Evolutionary conservation across 768 basidiomycete genomes (phyloP), one percentile per base, ranked within the genome.

Genomic region (Flagelloscypha sp.): DNA sequence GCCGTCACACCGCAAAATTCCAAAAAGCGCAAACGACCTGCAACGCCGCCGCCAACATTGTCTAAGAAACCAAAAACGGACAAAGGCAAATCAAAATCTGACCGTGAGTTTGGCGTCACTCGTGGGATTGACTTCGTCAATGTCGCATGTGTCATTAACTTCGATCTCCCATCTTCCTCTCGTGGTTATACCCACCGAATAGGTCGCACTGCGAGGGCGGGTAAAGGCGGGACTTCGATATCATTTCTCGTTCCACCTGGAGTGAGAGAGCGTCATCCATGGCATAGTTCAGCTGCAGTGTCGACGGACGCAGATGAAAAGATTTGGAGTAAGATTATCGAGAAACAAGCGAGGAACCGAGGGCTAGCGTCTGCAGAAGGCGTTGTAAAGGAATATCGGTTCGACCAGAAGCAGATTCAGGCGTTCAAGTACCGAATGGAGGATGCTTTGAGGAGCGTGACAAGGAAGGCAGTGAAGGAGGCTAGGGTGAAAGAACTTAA

Each of bases 341-440:
- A 84, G 54, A 70, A 67, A n/a, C n/a, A n/a, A n/a, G n/a, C n/a
- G n/a, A 52, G 18, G 61, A 65, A 33, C 67, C 69, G 48, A 64
- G 58, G 20, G 63, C 59, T 32, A 49, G 63, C 22, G 70, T 63
- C 12, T 57, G 62, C 40, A 67, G 67, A 40, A 53, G n/a, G n/a
- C n/a, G n/a, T n/a, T n/a, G n/a, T 90, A 43, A 84, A 87, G 54
- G 90, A 93, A 56, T 99, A 94, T 59, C 72, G 79, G 24, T 97
- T 97, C 49, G 92, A 95, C 41, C 84, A 84, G 81, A 86, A 79
- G 54, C 84, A 95, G 65, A 89, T 98, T 13, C 93, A 99, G 48
- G 90, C 88, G 15, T 99, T 99, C 63, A 66, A 93, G 51, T 99
- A 99, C 61, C 73, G 95, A 31, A 97, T 97, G 94, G 88, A 94